Conservation (phyloP, 2,329 filamentous ascomycete genomes). For the Cladophialophora exuberans region DNA sequence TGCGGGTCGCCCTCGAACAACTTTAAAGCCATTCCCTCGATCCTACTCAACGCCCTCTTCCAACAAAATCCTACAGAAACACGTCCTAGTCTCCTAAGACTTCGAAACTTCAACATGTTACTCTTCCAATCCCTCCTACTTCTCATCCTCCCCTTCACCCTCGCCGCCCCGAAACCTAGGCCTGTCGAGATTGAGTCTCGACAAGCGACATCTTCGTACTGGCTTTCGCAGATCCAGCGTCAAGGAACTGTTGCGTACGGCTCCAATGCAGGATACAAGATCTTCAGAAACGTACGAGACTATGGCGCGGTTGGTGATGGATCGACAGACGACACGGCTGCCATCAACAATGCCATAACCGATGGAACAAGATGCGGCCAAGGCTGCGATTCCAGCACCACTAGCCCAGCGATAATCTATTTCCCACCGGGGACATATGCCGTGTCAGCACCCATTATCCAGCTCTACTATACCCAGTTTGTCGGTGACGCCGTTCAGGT, state of each 20-base stretch:
- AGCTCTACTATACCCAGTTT: slow-evolving; percentile 93
- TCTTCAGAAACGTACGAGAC: slow-evolving; percentile 77
- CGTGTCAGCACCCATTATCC: slow-evolving; percentile 76
- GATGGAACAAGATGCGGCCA: slow-evolving; percentile 78
- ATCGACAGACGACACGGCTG: slow-evolving; percentile 78
- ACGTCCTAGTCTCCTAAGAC: background rate
- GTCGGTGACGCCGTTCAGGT: slow-evolving; percentile 75
- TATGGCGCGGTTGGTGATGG: slow-evolving; percentile 73
- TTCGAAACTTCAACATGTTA: slow-evolving; percentile 17
- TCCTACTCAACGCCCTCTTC: background rate
- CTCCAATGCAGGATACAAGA: slow-evolving; percentile 58
- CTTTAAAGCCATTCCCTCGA: background rate
- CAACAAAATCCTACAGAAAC: too few species aligned
- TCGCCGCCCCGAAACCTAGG: slow-evolving; percentile 13
- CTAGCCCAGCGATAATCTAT: slow-evolving; percentile 84
- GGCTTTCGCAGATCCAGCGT: slow-evolving; percentile 70
- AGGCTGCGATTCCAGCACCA: slow-evolving; percentile 81
- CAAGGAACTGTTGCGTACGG: slow-evolving; percentile 68
- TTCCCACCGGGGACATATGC: slow-evolving; percentile 87
- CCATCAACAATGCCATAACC: slow-evolving; percentile 82
- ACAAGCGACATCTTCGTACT: slow-evolving; percentile 56
- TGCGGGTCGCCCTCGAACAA: slow-evolving; percentile 13
- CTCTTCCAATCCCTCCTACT: slow-evolving; percentile 16
- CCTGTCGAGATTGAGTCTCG: slow-evolving; percentile 13
- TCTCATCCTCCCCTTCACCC: slow-evolving; percentile 18